These are phyloP conservation scores for Plasmodium vivax DNA, from an alignment of 169 alveolate species.

Conservation along the genomic window DNA sequence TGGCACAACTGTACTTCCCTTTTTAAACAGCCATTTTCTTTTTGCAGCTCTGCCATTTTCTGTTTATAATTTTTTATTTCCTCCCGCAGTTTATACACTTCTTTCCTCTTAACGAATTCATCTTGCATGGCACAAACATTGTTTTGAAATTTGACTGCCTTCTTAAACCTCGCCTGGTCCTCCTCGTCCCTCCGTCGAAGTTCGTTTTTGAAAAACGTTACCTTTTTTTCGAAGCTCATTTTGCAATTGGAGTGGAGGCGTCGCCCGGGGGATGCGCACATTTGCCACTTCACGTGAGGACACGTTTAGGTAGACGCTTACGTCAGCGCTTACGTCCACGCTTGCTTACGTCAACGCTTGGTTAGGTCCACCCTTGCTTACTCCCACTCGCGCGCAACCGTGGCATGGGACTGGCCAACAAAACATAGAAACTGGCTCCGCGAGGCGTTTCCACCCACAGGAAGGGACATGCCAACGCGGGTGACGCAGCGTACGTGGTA, in stretches of 20 bases:
- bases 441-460: background rate
- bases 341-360: too few species aligned
- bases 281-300: too few species aligned
- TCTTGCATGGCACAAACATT: slow-evolving; percentile 2
- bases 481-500: background rate
- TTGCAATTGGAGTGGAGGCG: background rate
- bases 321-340: too few species aligned
- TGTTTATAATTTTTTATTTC: slow-evolving; percentile 42
- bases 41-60: slow-evolving; percentile 21
- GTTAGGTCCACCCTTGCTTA: too few species aligned
- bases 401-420: background rate
- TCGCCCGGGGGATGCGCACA: background rate
- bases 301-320: too few species aligned
- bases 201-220: slow-evolving; percentile 21
- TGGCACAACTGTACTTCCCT: slow-evolving; percentile 10
- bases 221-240: slow-evolving; percentile 27
- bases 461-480: background rate
- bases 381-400: background rate
- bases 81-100: slow-evolving; percentile 13
- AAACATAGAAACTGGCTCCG: background rate
- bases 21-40: slow-evolving; percentile 43
- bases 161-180: slow-evolving; percentile 29
- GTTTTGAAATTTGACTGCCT: slow-evolving; percentile 26
- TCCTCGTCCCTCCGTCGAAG: slow-evolving; percentile 24
- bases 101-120: slow-evolving; percentile 23